Evolutionary conservation across 108 stramenopile species (phyloP).

Genomic region (Nannochloropsis granulata): DNA sequence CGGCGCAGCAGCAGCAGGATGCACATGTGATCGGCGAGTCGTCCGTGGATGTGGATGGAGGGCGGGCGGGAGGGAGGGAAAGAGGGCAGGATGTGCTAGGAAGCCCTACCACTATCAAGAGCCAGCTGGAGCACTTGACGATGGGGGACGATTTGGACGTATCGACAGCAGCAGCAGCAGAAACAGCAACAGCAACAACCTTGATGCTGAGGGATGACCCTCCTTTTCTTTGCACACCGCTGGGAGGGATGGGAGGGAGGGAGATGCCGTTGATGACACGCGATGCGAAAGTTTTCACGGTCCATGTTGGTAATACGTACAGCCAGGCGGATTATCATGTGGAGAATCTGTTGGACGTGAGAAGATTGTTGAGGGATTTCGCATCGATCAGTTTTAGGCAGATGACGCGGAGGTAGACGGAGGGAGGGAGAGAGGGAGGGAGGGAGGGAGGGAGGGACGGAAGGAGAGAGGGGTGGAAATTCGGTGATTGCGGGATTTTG

Average conservation of each 20-base stretch:
- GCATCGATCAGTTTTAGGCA: conserved; percentile 9
- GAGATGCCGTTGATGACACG: conserved; percentile 1
- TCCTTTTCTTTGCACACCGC: neutral
- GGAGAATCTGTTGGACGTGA: conserved; percentile 13
- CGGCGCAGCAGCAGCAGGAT: neutral
- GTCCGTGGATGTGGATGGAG: neutral
- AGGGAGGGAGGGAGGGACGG: no score
- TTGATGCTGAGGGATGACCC: neutral
- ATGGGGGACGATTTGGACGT: neutral
- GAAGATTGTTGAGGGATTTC: conserved; percentile 16
- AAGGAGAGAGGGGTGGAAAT: no score
- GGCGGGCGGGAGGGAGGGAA: neutral
- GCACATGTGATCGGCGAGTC: neutral
- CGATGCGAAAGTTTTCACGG: conserved; percentile 29
- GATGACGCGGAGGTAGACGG: neutral
- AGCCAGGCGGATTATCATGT: conserved; percentile 29
- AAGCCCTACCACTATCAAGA: no score
- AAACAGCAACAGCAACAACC: neutral
- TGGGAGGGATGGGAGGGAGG: conserved; percentile 3
- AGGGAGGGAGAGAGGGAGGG: no score
- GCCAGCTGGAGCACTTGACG: neutral
- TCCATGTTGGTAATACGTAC: conserved; percentile 21
- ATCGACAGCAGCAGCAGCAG: neutral
- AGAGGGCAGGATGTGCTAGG: neutral
- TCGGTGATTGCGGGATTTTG: no score